Conservation (phyloP, 768 basidiomycete species). For the Mrakia blollopis region DNA sequence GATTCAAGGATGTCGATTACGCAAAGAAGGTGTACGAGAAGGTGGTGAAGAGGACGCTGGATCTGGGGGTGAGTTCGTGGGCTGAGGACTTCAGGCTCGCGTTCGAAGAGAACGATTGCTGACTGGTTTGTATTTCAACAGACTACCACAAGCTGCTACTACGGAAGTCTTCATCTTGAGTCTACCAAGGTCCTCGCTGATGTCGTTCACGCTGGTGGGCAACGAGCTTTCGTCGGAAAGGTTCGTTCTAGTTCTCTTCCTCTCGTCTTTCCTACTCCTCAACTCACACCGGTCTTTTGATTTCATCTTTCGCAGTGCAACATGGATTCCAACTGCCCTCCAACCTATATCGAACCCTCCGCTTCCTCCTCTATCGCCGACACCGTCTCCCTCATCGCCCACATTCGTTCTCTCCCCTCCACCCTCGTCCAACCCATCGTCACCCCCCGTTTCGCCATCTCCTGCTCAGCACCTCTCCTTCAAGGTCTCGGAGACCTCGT, state of each 20-base stretch:
- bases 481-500: constrained; percentile 59
- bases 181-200: constrained; percentile 77
- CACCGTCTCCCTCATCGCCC: constrained; percentile 61
- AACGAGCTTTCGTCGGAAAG: constrained; percentile 72
- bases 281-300: neutral
- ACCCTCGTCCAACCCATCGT: constrained; percentile 79
- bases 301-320: constrained; percentile 56
- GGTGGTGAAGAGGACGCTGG: constrained; percentile 66
- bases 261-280: neutral
- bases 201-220: constrained; percentile 63
- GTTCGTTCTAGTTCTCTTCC: constrained; percentile 49
- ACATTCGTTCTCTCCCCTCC: constrained; percentile 57
- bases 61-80: constrained; percentile 61
- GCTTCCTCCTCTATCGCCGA: constrained; percentile 56
- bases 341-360: constrained; percentile 65
- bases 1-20: constrained; percentile 64
- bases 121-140: constrained; percentile 38
- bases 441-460: constrained; percentile 94
- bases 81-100: neutral
- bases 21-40: constrained; percentile 63
- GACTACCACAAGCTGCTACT: constrained; percentile 81
- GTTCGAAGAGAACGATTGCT: constrained; percentile 19
- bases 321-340: constrained; percentile 71
- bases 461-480: constrained; percentile 71
- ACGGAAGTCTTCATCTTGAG: constrained; percentile 68